A percentile compares a stretch with the other conserved stretches of the same genome.
Conservation (phyloP, 805 yeast genomes). For the Metschnikowia dekortorum region DNA sequence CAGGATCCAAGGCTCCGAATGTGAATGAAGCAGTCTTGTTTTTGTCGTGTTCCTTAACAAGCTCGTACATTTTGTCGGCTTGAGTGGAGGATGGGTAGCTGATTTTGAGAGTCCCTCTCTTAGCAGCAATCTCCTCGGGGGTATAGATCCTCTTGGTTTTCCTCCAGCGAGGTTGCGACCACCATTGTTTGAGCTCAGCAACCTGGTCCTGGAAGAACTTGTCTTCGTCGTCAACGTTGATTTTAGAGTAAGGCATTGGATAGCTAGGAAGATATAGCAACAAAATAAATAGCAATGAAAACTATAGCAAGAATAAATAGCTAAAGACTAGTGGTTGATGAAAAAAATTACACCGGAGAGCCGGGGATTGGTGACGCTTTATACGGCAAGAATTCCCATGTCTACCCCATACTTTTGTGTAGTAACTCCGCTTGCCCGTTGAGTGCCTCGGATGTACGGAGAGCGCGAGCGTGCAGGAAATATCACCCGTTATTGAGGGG, state of each 20-base stretch:
- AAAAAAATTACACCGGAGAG: not conserved
- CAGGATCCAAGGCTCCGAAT: constrained; percentile 94
- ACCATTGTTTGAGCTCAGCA: constrained; percentile 77
- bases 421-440: constrained; percentile 5
- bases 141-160: constrained; percentile 83
- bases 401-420: constrained; percentile 13
- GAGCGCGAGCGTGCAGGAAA: constrained; percentile 8
- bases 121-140: constrained; percentile 82
- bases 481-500: not conserved
- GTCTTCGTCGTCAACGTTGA: constrained; percentile 61
- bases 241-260: constrained; percentile 50
- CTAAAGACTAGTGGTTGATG: not conserved
- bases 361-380: constrained; percentile 1
- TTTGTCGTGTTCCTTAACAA: constrained; percentile 67
- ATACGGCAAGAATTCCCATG: constrained; percentile 4
- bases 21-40: constrained; percentile 79
- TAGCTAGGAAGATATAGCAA: not conserved
- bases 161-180: constrained; percentile 90
- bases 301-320: not conserved
- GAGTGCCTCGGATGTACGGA: constrained; percentile 12
- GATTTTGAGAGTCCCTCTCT: constrained; percentile 75
- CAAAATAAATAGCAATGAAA: not conserved
- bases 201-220: constrained; percentile 62
- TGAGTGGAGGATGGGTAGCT: constrained; percentile 73
- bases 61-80: constrained; percentile 74